These are phyloP conservation scores for Rhynchospora breviuscula DNA, from an alignment of 176 grass and related monocot genomes.

Conservation along the genomic window DNA sequence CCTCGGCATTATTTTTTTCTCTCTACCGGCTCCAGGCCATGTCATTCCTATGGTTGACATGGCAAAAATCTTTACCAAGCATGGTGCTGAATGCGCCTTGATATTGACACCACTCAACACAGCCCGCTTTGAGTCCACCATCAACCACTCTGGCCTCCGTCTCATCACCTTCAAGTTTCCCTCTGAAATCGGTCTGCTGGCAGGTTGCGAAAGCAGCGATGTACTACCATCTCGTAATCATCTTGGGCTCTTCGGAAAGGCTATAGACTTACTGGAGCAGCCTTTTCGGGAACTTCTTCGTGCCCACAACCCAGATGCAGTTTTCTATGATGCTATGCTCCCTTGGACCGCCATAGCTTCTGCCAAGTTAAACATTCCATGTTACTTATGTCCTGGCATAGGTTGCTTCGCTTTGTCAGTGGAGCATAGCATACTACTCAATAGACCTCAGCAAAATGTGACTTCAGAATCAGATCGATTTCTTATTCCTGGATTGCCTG, in stretches of 20 bases:
- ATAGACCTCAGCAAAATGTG: slow-evolving; percentile 35
- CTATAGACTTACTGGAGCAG: slow-evolving; percentile 48
- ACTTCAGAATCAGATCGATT: slow-evolving; percentile 40
- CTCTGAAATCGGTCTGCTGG: slow-evolving; percentile 12
- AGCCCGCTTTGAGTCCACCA: neutral
- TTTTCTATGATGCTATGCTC: slow-evolving; percentile 58
- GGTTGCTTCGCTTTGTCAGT: slow-evolving; percentile 64
- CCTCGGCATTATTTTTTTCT: neutral
- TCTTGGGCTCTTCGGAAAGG: slow-evolving; percentile 32
- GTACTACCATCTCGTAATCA: slow-evolving; percentile 46
- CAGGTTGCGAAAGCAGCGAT: slow-evolving; percentile 48
- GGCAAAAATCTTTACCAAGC: slow-evolving; percentile 6
- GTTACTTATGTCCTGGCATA: slow-evolving; percentile 58
- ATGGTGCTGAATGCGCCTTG: slow-evolving; percentile 10
- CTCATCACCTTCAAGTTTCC: slow-evolving; percentile 1
- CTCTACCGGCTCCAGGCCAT: slow-evolving; percentile 18
- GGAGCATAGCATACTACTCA: slow-evolving; percentile 36
- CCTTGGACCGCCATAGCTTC: slow-evolving; percentile 46
- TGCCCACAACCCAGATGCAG: slow-evolving; percentile 30
- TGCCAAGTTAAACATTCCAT: slow-evolving; percentile 36
- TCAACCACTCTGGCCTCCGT: neutral
- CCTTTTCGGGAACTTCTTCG: slow-evolving; percentile 39
- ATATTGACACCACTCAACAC: slow-evolving; percentile 6
- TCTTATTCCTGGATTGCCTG: slow-evolving; percentile 53
- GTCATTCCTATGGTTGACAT: slow-evolving; percentile 27